Base-by-base conservation (phyloP, 2,329 filamentous ascomycete species). In the Ceratocystis colombiana region DNA sequence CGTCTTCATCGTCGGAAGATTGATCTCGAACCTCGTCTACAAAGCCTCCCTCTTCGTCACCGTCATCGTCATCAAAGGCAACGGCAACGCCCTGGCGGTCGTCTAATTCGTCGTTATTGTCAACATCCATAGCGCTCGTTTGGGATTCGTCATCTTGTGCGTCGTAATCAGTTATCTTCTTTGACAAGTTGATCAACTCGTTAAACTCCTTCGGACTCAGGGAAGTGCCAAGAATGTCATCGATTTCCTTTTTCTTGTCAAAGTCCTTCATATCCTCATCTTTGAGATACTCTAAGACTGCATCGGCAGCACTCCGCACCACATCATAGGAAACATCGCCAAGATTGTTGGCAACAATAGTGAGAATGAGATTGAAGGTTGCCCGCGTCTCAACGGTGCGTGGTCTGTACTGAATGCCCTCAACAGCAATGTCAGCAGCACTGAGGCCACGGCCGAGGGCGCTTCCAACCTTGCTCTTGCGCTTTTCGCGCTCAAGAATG, bases 131-230 rank as follows among this genome's bases (percentile, higher is more conserved):
- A 20, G 41, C 67, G 44, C 65, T 64, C 28, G 61, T 50, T 66
- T 66, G 64, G 25, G 64, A 64, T 67, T 91, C 87, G 70, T 96
- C 93, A 70, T 97, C 93, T 74, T 97, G 91, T 48, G 89, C 89
- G 76, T 97, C 89, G 76, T 97, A 99, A 75, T 99, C 94, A 62
- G 94, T 99, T 69, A 99, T 96, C 78, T 99, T 99, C 79, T 99
- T 99, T 70, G 92, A 90, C 55, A 99, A 79, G 73, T 96, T 99
- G 66, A 97, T 87, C 70, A 99, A 78, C 77, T 97, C 93, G 73
- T 97, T 97, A 79, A 97, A 99, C 74, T 96, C 88, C 74, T 96
- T 96, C 1, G 90, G 84, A 62, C 82, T 87, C 79, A 96, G 84
- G 0, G 86, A 85, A 45, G 83, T 83, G n/a, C 93, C 94, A 53